Evolutionary conservation across 176 grass and related monocot species (phyloP), one percentile per base, ranked within the genome.

Genomic region (Avena insularis): DNA sequence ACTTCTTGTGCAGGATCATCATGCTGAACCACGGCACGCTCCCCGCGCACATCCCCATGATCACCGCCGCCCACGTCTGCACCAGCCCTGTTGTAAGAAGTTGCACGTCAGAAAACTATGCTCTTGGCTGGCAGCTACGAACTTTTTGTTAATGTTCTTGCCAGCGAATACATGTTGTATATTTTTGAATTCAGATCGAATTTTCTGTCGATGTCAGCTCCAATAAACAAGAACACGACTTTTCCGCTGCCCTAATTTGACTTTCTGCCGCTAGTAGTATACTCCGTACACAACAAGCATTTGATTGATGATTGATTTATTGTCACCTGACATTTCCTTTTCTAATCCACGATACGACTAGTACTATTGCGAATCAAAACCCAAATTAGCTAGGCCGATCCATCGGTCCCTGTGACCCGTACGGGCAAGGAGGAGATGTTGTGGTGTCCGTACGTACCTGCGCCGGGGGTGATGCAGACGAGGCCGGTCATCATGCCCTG

Each of bases 401-500:
- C 40, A 43, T 43, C 5, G 40, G 40, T 43, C 40, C 40, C 4
- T 66, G 13, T 9, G 46, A 5, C n/a, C 62, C 16, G 69, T 78
- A 88, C 35, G 79, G 15, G 63, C 35, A 15, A 7, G 2, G 6
- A 56, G 35, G 66, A 16, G n/a, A 29, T 31, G 68, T 71, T 71
- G 2, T 2, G 2, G 17, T 57, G 16, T 20, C 13, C 12, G n/a
- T 40, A 94, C 17, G 10, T 43, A 97, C 94, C 94, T 91, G 94
- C 94, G 51, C 86, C 94, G 0, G 94, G 94, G 1, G 94, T 97
- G 86, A 97, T 97, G 88, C 94, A 97, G 82, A 97, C 94, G 71
- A 97, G 92, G 0, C 94, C 94, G 0, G 94, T 97, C 87, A 97
- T 97, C 94, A 97, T 97, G 77, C 94, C 94, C 83, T 97, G 94